Base-by-base conservation (phyloP, 169 alveolate species). In the Eimeria zaria region DNA sequence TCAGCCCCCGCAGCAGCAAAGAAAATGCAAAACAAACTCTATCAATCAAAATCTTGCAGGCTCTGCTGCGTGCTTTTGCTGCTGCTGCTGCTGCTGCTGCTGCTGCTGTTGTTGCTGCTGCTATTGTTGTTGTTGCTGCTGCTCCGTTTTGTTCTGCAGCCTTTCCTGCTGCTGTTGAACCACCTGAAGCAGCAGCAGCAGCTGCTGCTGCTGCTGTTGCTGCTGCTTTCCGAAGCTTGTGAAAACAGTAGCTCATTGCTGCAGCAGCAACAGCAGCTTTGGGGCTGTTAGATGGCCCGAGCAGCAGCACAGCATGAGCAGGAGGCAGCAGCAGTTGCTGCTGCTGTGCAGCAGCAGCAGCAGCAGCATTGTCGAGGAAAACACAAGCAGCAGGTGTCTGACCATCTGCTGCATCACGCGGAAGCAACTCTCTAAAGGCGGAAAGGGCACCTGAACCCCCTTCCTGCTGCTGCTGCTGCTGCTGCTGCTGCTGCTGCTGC, bases 401-500 rank as follows among this genome's bases (percentile, higher is more conserved):
- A 22, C 89, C 89, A 81, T 48, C 89, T 46, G 51, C 71, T 18
- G 73, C 89, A 46, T 81, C 89, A 3, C 51, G n/a, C 16, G 71
- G 89, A 69, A 46, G 64, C 89, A 51, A 39, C 44, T 81, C 71
- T 30, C 16, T 51, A 30, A 81, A 30, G 46, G 89, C 64, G 16
- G 44, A 46, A 36, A 81, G 71, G 58, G 71, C 24, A 46, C 89
- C n/a, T 33, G 24, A 5, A 6, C 27, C n/a, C 12, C 16, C 89
- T 5, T 51, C 62, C 39, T 9, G 64, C 89, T 48, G 64, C 85
- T 74, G 85, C 58, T 74, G 85, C 85, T 9, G 58, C 85, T 74
- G 58, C 55, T 41, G 85, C 85, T 74, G 85, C 85, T 78, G 88
- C 90, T 81, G 90, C 58, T 51, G 41, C 71, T 81, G 90, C 90